Evolutionary conservation across 352 stramenopile species (phyloP), one percentile per base, ranked within the genome.

Genomic region (Pythium aristosporum): DNA sequence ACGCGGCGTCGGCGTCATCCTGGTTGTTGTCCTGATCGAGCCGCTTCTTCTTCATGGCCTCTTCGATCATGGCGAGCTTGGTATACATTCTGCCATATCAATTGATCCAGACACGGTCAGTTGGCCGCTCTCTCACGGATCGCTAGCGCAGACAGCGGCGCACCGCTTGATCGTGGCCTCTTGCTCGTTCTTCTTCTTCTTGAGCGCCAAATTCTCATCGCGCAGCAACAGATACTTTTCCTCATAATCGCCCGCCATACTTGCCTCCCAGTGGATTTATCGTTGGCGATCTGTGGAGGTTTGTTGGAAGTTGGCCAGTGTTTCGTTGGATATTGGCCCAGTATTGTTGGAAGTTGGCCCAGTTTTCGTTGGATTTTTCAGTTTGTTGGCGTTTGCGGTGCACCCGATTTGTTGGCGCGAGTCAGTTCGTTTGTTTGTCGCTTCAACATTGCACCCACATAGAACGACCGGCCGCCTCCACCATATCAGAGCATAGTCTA

Each of bases 131-230:
- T 66, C 36, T 10, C 12, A 11, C 16, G 32, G 12, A 12, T 20
- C 20, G 20, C 32, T 3, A 56, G 4, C 0, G 11, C 6, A 25
- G 20, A 18, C 9, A 13, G 13, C 28, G 3, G 10, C 65, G 28
- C 62, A 92, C 84, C 83, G 66, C 72, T 95, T 96, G 71, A 96
- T 96, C 39, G 85, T 93, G 28, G 77, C 79, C 58, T 96, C 87
- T 73, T 96, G 88, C 66, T 96, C 87, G 82, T 96, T 96, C 68
- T 95, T 96, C 76, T 95, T 95, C 68, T 86, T 87, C 79, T 95
- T 96, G 43, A 96, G 83, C 71, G 73, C 68, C 47, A 73, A 81
- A 70, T 96, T 93, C 75, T 94, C 86, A 42, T 96, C 87, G 28
- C 88, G 80, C 62, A 96, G 72, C 50, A 76, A 63, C 69, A 95